Evolutionary conservation across 2,329 filamentous ascomycete species (phyloP).

Genomic region (Penicillium psychrosexuale): DNA sequence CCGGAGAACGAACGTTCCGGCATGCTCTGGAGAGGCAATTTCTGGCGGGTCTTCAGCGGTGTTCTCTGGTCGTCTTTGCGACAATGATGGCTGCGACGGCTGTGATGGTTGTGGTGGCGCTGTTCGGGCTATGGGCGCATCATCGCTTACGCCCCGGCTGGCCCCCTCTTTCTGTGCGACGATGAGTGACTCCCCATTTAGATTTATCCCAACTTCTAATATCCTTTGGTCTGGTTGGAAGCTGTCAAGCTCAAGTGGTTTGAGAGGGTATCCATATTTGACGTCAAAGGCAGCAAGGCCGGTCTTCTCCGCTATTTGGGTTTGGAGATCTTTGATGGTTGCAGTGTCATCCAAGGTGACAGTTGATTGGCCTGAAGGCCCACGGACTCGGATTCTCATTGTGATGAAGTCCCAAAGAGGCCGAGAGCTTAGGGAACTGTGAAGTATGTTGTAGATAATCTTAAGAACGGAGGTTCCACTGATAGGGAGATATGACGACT

Average conservation of each 20-base stretch:
- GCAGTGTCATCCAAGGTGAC: slow-evolving; percentile 67
- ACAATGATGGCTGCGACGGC: slow-evolving; percentile 31
- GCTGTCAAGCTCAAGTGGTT: slow-evolving; percentile 60
- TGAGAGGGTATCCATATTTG: slow-evolving; percentile 77
- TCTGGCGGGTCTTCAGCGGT: slow-evolving; percentile 60
- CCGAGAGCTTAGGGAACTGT: neutral
- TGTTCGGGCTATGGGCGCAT: neutral
- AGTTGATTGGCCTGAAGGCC: slow-evolving; percentile 68
- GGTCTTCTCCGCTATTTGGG: slow-evolving; percentile 56
- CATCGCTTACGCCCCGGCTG: neutral
- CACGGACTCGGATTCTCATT: slow-evolving; percentile 74
- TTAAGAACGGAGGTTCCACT: neutral
- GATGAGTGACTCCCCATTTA: slow-evolving; percentile 69
- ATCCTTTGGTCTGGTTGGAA: slow-evolving; percentile 51
- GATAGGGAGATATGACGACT: slow-evolving; percentile 11
- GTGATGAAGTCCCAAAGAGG: neutral
- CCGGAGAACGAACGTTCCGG: slow-evolving; percentile 66
- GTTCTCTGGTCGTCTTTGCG: slow-evolving; percentile 42
- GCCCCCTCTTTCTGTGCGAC: slow-evolving; percentile 49
- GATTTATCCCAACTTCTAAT: slow-evolving; percentile 57
- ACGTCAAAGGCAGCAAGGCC: slow-evolving; percentile 66
- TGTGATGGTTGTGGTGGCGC: neutral
- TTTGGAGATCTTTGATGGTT: slow-evolving; percentile 42
- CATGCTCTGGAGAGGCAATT: slow-evolving; percentile 55
- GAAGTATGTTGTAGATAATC: neutral